Conservation (phyloP, 805 yeast genomes). For the Naumovozyma castellii region DNA sequence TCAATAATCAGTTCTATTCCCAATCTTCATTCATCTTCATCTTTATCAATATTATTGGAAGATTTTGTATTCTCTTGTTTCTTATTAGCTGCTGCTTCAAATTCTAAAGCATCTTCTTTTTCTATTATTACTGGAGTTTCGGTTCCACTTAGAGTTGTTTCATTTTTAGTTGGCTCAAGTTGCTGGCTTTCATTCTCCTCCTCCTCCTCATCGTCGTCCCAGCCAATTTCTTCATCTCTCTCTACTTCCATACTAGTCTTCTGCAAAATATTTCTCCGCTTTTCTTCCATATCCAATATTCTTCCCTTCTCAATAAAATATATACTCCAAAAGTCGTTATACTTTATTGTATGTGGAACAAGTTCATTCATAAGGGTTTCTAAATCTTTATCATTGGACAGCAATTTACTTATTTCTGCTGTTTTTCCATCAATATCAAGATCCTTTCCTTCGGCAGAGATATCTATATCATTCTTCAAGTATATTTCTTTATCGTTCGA, state of each 20-base stretch:
- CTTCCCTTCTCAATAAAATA: slow-evolving; percentile 48
- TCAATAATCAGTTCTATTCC: slow-evolving; percentile 33
- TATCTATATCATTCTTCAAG: slow-evolving; percentile 12
- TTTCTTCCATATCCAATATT: slow-evolving; percentile 52
- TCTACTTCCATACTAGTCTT: slow-evolving; percentile 23
- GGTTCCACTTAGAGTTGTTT: slow-evolving; percentile 1
- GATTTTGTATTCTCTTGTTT: background rate
- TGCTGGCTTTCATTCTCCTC: slow-evolving; percentile 15
- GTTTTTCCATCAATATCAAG: slow-evolving; percentile 39
- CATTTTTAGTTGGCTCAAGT: background rate
- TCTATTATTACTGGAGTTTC: slow-evolving; percentile 12
- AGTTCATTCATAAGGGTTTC: slow-evolving; percentile 45
- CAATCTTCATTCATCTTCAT: slow-evolving; percentile 50
- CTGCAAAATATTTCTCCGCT: slow-evolving; percentile 53
- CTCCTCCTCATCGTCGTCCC: slow-evolving; percentile 33
- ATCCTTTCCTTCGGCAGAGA: slow-evolving; percentile 14
- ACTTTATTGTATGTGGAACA: slow-evolving; percentile 56
- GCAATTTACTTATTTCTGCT: slow-evolving; percentile 39
- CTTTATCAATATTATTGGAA: background rate
- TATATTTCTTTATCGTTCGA: slow-evolving; percentile 42
- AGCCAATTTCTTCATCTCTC: slow-evolving; percentile 28
- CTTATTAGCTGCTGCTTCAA: background rate
- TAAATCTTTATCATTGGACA: slow-evolving; percentile 43
- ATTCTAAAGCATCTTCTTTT: slow-evolving; percentile 9
- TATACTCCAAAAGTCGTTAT: slow-evolving; percentile 63